These are phyloP conservation scores for Thinopyrum obtusiflorum DNA, from an alignment of 202 grass and related monocot genomes.

Conservation along the genomic window DNA sequence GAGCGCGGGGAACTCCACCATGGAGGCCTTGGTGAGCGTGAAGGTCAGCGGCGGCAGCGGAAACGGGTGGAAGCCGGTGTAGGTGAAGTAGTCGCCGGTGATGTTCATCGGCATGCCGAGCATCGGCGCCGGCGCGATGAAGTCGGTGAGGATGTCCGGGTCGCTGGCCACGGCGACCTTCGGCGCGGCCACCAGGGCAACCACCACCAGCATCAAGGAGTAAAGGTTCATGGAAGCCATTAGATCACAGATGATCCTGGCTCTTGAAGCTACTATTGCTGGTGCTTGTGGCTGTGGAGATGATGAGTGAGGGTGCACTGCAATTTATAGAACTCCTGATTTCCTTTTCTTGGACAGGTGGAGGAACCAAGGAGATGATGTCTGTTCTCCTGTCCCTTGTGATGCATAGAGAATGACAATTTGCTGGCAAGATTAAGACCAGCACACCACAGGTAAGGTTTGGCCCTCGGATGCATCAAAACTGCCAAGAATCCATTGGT, in stretches of 20 bases:
- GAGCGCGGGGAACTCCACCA: conserved; percentile 37
- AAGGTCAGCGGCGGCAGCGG: not conserved
- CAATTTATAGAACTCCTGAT: not conserved
- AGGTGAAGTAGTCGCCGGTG: conserved; percentile 16
- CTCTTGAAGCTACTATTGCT: not conserved
- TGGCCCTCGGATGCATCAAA: not conserved
- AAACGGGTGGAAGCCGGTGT: not conserved
- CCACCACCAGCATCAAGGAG: not conserved
- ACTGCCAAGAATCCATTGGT: not conserved
- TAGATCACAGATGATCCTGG: not conserved
- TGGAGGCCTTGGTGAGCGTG: conserved; percentile 31
- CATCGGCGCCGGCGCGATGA: not conserved
- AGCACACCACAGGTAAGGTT: not conserved
- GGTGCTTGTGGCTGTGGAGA: not conserved
- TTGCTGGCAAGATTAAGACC: not conserved
- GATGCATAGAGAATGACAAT: not conserved
- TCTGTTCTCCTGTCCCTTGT: not conserved
- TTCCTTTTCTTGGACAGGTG: not conserved
- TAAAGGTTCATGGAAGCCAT: not conserved
- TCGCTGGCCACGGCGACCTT: not conserved
- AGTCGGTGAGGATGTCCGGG: conserved; percentile 20
- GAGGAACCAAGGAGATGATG: not conserved
- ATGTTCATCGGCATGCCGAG: not conserved
- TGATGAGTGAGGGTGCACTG: not conserved
- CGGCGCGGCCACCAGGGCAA: not conserved